These are phyloP conservation scores for Trifolium fragiferum DNA, from an alignment of 306 rosid genomes.

Conservation along the genomic window DNA sequence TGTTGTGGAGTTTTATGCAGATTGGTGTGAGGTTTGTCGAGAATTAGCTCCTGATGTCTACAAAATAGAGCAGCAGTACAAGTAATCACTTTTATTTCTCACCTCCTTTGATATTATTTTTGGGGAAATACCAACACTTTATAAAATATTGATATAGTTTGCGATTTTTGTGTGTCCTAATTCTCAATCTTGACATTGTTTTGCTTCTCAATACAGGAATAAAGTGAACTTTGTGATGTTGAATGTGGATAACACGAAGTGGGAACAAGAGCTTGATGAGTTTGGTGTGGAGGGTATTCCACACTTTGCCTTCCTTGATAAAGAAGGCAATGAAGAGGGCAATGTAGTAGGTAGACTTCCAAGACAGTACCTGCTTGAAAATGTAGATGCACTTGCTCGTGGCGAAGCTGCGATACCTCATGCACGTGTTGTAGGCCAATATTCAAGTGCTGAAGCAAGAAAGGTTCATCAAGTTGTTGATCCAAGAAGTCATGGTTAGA, in stretches of 20 bases:
- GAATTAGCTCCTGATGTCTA: conserved; percentile 94
- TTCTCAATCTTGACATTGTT: not conserved
- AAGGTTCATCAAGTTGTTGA: conserved; percentile 86
- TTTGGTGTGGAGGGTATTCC: conserved; percentile 99
- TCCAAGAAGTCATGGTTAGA: conserved; percentile 94
- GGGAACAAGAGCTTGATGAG: conserved; percentile 99
- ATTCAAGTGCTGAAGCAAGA: conserved; percentile 84
- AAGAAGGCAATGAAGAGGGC: conserved; percentile 91
- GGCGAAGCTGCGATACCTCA: conserved; percentile 85
- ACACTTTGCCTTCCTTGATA: conserved; percentile 91
- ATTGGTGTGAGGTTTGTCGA: conserved; percentile 98
- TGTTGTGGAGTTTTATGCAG: conserved; percentile 97
- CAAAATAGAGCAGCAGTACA: conserved; percentile 91
- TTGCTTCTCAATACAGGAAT: conserved; percentile 45
- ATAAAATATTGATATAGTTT: not conserved
- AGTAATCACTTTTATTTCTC: conserved; percentile 56
- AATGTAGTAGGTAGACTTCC: conserved; percentile 95
- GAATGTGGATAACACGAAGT: conserved; percentile 91
- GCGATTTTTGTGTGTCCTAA: conserved; percentile 18
- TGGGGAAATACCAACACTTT: not conserved
- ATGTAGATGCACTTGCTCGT: conserved; percentile 80
- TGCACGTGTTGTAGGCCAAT: conserved; percentile 82
- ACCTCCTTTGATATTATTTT: not conserved
- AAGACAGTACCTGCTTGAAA: conserved; percentile 71
- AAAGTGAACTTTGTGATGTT: conserved; percentile 49